Evolutionary conservation across 768 basidiomycete species (phyloP), one percentile per base, ranked within the genome.

Genomic region (Tylopilus subfusipes): DNA sequence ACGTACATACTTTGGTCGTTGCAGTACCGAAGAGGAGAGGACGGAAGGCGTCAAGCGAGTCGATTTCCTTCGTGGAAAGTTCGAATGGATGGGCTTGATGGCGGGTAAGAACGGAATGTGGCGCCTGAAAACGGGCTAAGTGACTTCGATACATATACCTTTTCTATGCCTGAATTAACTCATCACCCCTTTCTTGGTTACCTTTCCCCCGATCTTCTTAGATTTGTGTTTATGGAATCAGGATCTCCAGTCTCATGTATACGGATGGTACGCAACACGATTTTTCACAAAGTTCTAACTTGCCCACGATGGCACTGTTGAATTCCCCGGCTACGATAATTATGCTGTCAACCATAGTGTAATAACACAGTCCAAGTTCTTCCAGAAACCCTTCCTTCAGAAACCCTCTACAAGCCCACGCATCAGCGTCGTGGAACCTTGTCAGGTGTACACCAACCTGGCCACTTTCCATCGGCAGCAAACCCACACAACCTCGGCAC

Each of bases 71-170:
- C 81, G 81, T 16, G 76, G 75, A 31, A 77, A 76, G 54, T 68
- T 71, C 42, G 62, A 81, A 12, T 79, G 86, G 66, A 70, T 77
- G 52, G 86, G 86, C 7, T 67, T 88, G 53, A 67, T 66, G 44
- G 76, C 78, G 49, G 78, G 78, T 2, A 78, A 73, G 60, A 76
- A 79, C 33, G 85, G 86, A 7, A 74, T 81, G 69, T 87, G 84
- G 82, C 81, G 85, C 68, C 77, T 88, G 63, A 85, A 80, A 68
- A 78, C 82, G 36, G 21, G 68, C 27, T 63, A 52, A 71, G 55
- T 42, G 67, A n/a, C 1, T 40, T 50, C 14, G 1, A 43, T 33
- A 22, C 21, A 48, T 19, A n/a, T 50, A 30, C 14, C 24, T 30
- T 43, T 24, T 43, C 18, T 9, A 45, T 19, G 13, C 14, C 12